Conservation (phyloP, 257 asterid genomes). For the Plantago major region DNA sequence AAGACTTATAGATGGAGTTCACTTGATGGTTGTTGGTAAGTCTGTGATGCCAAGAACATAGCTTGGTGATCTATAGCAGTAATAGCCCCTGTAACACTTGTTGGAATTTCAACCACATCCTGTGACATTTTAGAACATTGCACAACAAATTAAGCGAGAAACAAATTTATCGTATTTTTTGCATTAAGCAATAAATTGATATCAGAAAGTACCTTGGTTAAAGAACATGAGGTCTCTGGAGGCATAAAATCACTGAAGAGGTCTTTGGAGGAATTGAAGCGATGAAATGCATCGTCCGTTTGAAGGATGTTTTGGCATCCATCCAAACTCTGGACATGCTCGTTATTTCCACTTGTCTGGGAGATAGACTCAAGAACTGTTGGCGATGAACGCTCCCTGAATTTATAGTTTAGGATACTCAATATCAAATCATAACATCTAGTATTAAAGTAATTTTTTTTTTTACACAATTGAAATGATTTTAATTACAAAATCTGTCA, state of each 20-base stretch:
- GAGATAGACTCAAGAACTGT: conserved; percentile 39
- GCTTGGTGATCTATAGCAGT: conserved; percentile 25
- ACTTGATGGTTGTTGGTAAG: conserved; percentile 41
- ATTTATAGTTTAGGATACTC: no score
- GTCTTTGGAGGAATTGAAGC: conserved; percentile 26
- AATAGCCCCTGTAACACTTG: conserved; percentile 22
- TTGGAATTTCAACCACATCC: conserved; percentile 29
- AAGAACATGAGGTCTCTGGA: conserved; percentile 28
- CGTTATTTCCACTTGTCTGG: conserved; percentile 42
- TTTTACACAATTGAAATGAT: no score
- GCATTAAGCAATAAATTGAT: background rate
- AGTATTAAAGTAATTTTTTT: no score
- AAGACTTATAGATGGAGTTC: conserved; percentile 36
- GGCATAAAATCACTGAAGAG: conserved; percentile 27
- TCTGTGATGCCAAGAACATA: conserved; percentile 28
- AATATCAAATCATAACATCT: no score
- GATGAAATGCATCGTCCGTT: conserved; percentile 29
- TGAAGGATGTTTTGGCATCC: conserved; percentile 26
- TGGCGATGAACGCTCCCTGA: conserved; percentile 42
- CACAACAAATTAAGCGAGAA: no score
- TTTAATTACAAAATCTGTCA: no score
- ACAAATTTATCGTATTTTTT: background rate
- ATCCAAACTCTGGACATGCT: conserved; percentile 31
- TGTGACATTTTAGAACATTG: conserved; percentile 9
- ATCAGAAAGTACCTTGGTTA: conserved; percentile 27